Base-by-base conservation (phyloP, 2,329 filamentous ascomycete species). In the Pestalotiopsis fici region DNA sequence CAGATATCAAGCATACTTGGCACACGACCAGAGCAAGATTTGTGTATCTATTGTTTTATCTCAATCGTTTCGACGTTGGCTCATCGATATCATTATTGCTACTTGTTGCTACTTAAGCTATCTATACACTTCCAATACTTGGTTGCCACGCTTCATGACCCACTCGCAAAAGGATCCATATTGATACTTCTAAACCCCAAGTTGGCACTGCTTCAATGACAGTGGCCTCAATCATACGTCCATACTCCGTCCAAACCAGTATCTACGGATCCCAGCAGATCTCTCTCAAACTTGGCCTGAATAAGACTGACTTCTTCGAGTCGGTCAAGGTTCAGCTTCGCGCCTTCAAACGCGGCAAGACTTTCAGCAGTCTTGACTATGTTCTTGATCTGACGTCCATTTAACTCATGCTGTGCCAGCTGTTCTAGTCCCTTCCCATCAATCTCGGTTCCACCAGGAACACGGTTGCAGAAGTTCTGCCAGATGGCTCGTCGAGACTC, bases 391-490 rank as follows among this genome's bases (percentile, higher is more conserved):
- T 78, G 76, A 25, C 77, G 71, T 2, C 77, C 76, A 69, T 79
- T 78, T 27, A 78, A 56, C 4, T 69, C 50, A 11, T 71, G 71
- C 66, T 70, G 66, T 0, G 73, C 71, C 31, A 74, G 59, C 37
- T 65, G 35, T 12, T 74, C 71, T 4, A 76, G 27, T 6, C 71
- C 68, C 50, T 69, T 60, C 13, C 63, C 65, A 56, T 71, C 67
- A 9, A 73, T 54, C 23, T 69, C 69, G 1, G 69, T 70, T 37
- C 71, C 71, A 59, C 72, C 74, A 7, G 71, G 72, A 31, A 75
- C 69, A 5, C 83, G 80, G 69, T 83, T 82, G 71, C 85, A 84
- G 71, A 82, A 80, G 71, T 82, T 65, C 6, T n/a, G 54, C 64
- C 64, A 65, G 23, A 65, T 65, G 4, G 12, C 57, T 11, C 55